Percentiles rank a stretch among this genome's conserved stretches.
Conservation (phyloP, 2,329 filamentous ascomycete species). For the Penicillium hesseltinei region DNA sequence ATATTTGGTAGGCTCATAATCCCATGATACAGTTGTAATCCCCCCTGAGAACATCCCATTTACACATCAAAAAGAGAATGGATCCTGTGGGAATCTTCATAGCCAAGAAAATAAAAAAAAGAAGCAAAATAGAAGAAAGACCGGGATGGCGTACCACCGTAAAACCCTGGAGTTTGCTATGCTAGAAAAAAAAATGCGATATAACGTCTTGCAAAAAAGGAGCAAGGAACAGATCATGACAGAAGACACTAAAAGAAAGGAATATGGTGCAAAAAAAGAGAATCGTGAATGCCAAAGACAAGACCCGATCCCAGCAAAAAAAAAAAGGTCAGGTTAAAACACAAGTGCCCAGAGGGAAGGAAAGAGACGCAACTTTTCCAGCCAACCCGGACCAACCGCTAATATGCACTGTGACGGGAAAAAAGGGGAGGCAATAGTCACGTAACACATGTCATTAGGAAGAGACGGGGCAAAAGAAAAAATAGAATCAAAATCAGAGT, state of each 20-base stretch:
- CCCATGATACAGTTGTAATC: constrained; percentile 1
- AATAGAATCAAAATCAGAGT: constrained; percentile 31
- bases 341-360: constrained; percentile 29
- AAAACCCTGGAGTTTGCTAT: constrained; percentile 38
- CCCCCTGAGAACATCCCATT: neutral
- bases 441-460: constrained; percentile 44
- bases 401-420: constrained; percentile 41
- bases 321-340: constrained; percentile 24
- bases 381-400: constrained; percentile 38
- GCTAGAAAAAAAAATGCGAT: constrained; percentile 31
- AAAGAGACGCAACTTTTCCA: constrained; percentile 39
- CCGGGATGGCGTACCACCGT: constrained; percentile 18
- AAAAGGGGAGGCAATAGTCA: constrained; percentile 27
- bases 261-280: constrained; percentile 25
- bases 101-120: constrained; percentile 1
- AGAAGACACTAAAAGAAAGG: constrained; percentile 17
- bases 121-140: constrained; percentile 20
- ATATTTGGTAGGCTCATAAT: neutral
- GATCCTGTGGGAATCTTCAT: neutral
- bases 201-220: constrained; percentile 12
- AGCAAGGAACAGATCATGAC: constrained; percentile 8
- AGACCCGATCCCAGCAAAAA: constrained; percentile 14
- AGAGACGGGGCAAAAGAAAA: constrained; percentile 16
- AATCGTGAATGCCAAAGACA: constrained; percentile 18
- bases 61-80: constrained; percentile 1